These are phyloP conservation scores for Eucalyptus erythrocorys DNA, from an alignment of 345 rosid species.

Conservation along the genomic window DNA sequence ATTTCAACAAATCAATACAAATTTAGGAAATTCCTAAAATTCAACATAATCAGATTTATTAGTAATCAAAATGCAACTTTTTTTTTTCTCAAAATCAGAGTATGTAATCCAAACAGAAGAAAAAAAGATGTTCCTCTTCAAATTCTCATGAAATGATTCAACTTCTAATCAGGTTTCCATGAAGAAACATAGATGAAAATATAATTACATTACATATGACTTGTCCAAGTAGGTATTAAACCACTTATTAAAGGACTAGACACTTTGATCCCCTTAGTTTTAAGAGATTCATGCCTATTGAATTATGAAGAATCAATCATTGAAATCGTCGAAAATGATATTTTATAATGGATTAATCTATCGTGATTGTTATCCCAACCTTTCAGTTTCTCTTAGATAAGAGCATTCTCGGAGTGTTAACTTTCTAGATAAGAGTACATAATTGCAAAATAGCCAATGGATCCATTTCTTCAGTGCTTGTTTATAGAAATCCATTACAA, in stretches of 20 bases:
- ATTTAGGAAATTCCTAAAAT: neutral
- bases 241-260: neutral
- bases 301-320: neutral
- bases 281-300: neutral
- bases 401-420: neutral
- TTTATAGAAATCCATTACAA: neutral
- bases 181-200: neutral
- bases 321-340: neutral
- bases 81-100: neutral
- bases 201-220: no score
- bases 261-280: neutral
- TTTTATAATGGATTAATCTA: neutral
- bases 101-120: neutral
- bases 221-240: neutral
- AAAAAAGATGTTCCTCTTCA: neutral
- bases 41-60: neutral
- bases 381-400: neutral
- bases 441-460: neutral
- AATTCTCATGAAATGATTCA: neutral
- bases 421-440: neutral
- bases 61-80: neutral
- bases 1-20: neutral
- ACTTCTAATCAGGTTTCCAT: neutral
- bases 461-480: neutral
- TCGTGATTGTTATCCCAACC: neutral